A percentile compares a stretch with the other conserved stretches of the same genome.
phyloP scores from a whole-genome alignment of 306 rosid genomes.

The Quercus glauca region DNA sequence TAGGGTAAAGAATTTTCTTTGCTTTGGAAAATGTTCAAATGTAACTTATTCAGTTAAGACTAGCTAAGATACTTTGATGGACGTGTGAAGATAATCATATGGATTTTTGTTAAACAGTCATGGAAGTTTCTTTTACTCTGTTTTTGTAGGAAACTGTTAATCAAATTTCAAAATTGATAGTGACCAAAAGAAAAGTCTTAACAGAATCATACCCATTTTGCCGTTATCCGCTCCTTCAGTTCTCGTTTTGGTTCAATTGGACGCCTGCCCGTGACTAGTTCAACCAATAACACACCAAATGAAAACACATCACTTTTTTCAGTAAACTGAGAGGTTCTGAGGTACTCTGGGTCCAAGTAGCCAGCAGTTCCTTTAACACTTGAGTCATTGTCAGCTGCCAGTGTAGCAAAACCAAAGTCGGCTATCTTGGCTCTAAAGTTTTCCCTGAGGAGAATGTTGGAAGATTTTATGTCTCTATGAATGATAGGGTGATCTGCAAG shows the following conservation, averaged over 20 bases:
- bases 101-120: neutral
- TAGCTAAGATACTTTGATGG: neutral
- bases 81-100: neutral
- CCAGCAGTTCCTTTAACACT: slow-evolving; percentile 97
- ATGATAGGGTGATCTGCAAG: no score
- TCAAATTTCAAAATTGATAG: neutral
- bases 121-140: neutral
- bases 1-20: neutral
- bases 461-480: no score
- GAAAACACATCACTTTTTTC: no score
- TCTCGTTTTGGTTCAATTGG: no score
- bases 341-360: slow-evolving; percentile 16
- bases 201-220: slow-evolving; percentile 67
- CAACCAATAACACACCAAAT: no score
- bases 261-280: no score
- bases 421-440: no score
- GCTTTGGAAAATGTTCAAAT: neutral
- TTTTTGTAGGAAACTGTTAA: neutral
- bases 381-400: slow-evolving; percentile 78
- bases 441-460: no score
- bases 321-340: no score
- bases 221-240: slow-evolving; percentile 12
- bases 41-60: neutral
- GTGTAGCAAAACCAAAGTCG: no score
- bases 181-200: slow-evolving; percentile 13